Evolutionary conservation across 176 grass and related monocot species (phyloP).

Genomic region (Zoysia pacifica): DNA sequence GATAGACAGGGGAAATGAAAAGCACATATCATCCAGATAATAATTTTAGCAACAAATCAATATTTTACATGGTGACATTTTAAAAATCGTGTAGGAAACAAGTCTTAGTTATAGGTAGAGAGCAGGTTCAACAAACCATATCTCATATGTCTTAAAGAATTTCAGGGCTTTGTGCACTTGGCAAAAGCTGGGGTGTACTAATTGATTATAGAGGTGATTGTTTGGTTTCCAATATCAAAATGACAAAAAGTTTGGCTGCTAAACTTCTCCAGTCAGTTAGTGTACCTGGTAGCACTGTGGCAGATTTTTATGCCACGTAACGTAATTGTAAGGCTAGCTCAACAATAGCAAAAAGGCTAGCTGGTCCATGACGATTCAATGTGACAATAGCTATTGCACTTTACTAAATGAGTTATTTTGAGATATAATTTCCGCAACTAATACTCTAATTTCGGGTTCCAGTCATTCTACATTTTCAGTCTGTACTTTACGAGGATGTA

Average conservation of each 20-base stretch:
- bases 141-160: not conserved
- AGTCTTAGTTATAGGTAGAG: not conserved
- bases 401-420: not conserved
- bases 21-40: conserved; percentile 3
- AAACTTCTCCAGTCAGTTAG: conserved; percentile 5
- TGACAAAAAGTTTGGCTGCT: conserved; percentile 9
- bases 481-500: not conserved
- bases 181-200: conserved; percentile 3
- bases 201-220: not conserved
- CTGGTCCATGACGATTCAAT: not conserved
- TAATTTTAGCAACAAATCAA: conserved; percentile 4
- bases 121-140: not conserved
- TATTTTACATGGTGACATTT: conserved; percentile 11
- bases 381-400: not conserved
- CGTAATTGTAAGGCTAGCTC: not conserved
- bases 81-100: not conserved
- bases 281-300: conserved; percentile 13
- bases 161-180: not conserved
- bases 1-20: not conserved
- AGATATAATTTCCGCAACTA: conserved; percentile 9
- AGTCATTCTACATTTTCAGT: conserved; percentile 1
- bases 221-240: conserved; percentile 14
- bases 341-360: conserved; percentile 17
- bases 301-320: conserved; percentile 33
- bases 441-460: conserved; percentile 13